Percentiles rank a stretch among this genome's conserved stretches.
phyloP scores from a whole-genome alignment of 192 early-diverging fungal species.

The Lobosporangium transversale region DNA sequence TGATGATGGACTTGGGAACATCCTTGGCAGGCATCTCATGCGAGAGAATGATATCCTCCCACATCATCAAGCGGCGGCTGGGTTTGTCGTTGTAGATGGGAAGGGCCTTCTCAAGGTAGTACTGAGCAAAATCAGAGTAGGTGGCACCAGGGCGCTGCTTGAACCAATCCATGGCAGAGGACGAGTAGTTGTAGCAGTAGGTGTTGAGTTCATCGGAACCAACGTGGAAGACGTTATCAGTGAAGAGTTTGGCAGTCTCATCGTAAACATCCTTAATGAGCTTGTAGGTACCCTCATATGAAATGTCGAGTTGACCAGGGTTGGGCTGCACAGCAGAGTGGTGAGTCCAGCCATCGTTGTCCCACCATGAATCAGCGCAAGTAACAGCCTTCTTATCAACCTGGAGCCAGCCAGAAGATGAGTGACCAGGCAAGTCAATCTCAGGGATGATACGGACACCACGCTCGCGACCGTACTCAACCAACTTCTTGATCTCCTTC shows the following conservation, averaged over 20 bases:
- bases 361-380: slow-evolving; percentile 70
- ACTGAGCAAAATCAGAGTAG: slow-evolving; percentile 55
- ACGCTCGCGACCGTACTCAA: slow-evolving; percentile 73
- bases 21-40: slow-evolving; percentile 56
- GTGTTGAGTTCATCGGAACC: slow-evolving; percentile 80
- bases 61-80: slow-evolving; percentile 69
- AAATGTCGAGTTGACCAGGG: slow-evolving; percentile 82
- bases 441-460: slow-evolving; percentile 90
- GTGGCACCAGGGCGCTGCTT: slow-evolving; percentile 38
- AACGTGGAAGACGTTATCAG: slow-evolving; percentile 77
- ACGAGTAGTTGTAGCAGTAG: slow-evolving; percentile 72
- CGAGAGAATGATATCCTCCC: slow-evolving; percentile 74
- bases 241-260: slow-evolving; percentile 71
- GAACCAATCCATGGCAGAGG: slow-evolving; percentile 54
- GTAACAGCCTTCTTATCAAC: slow-evolving; percentile 67
- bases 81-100: slow-evolving; percentile 55
- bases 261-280: slow-evolving; percentile 68
- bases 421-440: slow-evolving; percentile 87
- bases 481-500: slow-evolving; percentile 69
- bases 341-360: slow-evolving; percentile 64
- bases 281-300: slow-evolving; percentile 64
- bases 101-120: slow-evolving; percentile 67
- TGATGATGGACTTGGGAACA: slow-evolving; percentile 63
- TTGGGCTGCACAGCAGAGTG: slow-evolving; percentile 76
- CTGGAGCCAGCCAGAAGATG: slow-evolving; percentile 59